Evolutionary conservation across 192 early-diverging fungal species (phyloP), one percentile per base, ranked within the genome.

Genomic region (Haplosporangium gracile): DNA sequence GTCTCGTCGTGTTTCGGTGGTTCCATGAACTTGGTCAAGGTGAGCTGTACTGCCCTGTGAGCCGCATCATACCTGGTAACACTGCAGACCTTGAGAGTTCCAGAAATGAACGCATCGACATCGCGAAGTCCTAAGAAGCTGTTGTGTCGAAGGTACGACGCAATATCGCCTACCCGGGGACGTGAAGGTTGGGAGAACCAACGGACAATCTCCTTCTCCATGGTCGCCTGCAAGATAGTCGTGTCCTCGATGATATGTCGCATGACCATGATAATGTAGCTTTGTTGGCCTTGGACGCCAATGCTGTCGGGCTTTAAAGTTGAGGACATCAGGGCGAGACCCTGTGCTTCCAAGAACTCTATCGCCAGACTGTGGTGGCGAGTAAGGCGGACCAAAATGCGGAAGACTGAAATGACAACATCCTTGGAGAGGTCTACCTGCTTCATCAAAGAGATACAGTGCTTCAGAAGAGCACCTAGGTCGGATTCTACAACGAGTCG

Each of bases 181-280:
- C 95, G 93, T 45, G 83, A 47, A 16, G 95, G 94, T 51, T 90
- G 89, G 55, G 93, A 91, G 22, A 97, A 93, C 94, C 95, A 97
- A 26, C 86, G 89, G 29, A 83, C 90, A 9, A 98, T 93, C 75
- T 97, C 94, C 34, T 91, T 87, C 74, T 95, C 94, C 94, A 99
- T 96, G 9, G 92, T 87, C 65, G 82, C 75, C 74, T 90, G 88
- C 72, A 98, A 85, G 0, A 96, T 90, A 4, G 80, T 77, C 24
- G 85, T 82, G 79, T 93, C 92, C 84, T 99, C 98, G 73, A 98
- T 91, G 20, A 96, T 92, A 78, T 99, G 97, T 3, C 97, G 92
- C 72, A 99, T 81, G 42, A 99, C 95, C 80, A 98, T 95, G 29
- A 95, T 89, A 10, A 95, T 91, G 49, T 97, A 91, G 51, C 93